Conservation (phyloP, 164 flowering plant species). For the Dillenia suffruticosa region DNA sequence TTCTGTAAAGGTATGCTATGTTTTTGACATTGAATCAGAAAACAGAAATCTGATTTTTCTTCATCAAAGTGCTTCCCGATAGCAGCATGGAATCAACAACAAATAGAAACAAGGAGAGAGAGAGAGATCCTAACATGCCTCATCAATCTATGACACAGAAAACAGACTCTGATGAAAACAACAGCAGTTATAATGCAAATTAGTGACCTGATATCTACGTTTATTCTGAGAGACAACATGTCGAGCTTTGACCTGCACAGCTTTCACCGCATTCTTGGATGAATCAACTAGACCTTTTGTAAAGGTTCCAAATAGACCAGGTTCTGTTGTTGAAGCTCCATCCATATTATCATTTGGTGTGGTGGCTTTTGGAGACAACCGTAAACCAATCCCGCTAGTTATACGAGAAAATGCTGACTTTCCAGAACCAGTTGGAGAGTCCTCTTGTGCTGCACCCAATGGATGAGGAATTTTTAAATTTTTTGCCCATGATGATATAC, state of each 20-base stretch:
- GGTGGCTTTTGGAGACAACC: constrained; percentile 72
- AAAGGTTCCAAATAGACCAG: constrained; percentile 71
- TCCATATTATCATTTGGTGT: constrained; percentile 35
- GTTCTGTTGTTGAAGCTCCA: constrained; percentile 38
- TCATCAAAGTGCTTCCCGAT: no score
- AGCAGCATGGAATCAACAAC: no score
- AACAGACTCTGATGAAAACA: no score
- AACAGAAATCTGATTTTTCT: no score
- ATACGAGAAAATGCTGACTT: constrained; percentile 79
- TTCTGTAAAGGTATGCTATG: no score
- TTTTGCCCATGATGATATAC: constrained; percentile 80
- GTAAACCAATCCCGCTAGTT: constrained; percentile 72
- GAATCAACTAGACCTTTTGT: constrained; percentile 90
- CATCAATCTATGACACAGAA: no score
- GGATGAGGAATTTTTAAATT: constrained; percentile 73
- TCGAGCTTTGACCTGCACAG: constrained; percentile 96
- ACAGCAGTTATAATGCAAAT: neutral
- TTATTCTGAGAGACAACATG: constrained; percentile 98
- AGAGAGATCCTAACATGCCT: no score
- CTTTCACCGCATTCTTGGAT: constrained; percentile 88
- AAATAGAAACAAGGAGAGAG: no score
- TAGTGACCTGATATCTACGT: constrained; percentile 89
- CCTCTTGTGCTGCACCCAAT: constrained; percentile 35
- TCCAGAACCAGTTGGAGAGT: constrained; percentile 43
- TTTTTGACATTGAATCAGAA: no score